Percentiles rank a stretch among this genome's conserved stretches.
Conservation (phyloP, 495 filamentous ascomycete species). For the Platismatia glauca region DNA sequence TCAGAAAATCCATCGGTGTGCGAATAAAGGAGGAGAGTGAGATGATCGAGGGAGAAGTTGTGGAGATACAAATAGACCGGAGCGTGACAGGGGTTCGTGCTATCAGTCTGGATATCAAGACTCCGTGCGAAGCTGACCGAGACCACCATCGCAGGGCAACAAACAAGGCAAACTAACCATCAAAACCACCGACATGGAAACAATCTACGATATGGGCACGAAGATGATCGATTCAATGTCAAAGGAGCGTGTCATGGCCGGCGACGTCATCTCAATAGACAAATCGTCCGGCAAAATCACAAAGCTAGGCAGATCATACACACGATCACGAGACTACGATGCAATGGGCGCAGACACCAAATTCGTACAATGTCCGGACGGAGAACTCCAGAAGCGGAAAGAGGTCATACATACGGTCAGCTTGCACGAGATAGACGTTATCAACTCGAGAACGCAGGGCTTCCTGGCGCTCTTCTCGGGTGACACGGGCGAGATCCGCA, state of each 20-base stretch:
- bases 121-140: neutral
- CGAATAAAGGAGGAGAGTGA: slow-evolving; percentile 97
- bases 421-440: slow-evolving; percentile 97
- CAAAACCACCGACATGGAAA: slow-evolving; percentile 99
- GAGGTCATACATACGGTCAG: slow-evolving; percentile 96
- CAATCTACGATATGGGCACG: slow-evolving; percentile 96
- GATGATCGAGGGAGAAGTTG: slow-evolving; percentile 97
- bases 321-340: slow-evolving; percentile 92
- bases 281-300: slow-evolving; percentile 97
- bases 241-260: slow-evolving; percentile 96
- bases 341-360: slow-evolving; percentile 98
- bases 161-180: slow-evolving; percentile 99
- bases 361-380: slow-evolving; percentile 96
- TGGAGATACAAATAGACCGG: slow-evolving; percentile 97
- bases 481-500: slow-evolving; percentile 95
- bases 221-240: slow-evolving; percentile 99
- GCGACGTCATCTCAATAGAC: slow-evolving; percentile 96
- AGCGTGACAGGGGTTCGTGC: slow-evolving; percentile 76
- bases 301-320: slow-evolving; percentile 88
- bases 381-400: slow-evolving; percentile 92
- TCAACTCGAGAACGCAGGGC: slow-evolving; percentile 95
- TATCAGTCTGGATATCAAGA: neutral
- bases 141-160: slow-evolving; percentile 45
- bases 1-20: slow-evolving; percentile 93
- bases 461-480: slow-evolving; percentile 95